Conservation (phyloP, 345 rosid genomes). For the Populus davidiana region DNA sequence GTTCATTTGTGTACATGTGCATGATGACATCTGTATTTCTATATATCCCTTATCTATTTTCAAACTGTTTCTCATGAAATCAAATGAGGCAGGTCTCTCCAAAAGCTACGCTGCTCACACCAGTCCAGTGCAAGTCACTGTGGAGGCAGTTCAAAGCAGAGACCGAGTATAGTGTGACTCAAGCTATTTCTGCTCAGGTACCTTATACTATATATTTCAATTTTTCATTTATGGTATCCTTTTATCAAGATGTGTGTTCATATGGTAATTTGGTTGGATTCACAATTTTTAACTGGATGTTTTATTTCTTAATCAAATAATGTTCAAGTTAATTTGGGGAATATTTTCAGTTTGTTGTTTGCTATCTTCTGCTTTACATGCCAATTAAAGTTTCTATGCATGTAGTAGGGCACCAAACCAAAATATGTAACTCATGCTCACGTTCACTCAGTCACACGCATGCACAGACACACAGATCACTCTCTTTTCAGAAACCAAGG, state of each 20-base stretch:
- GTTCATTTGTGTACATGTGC: neutral
- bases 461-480: no score
- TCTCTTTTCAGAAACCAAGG: no score
- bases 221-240: neutral
- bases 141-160: conserved; percentile 35
- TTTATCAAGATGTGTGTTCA: neutral
- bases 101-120: conserved; percentile 32
- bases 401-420: no score
- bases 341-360: neutral
- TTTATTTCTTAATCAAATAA: neutral
- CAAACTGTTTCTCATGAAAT: conserved; percentile 6
- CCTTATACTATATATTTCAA: neutral
- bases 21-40: neutral
- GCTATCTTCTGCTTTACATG: no score
- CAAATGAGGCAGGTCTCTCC: conserved; percentile 46
- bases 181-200: conserved; percentile 80
- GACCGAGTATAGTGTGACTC: conserved; percentile 26
- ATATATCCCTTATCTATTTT: neutral
- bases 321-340: neutral
- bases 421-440: no score
- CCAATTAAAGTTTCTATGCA: no score
- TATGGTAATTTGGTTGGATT: neutral
- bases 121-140: conserved; percentile 26
- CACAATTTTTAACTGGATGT: neutral
- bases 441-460: no score